Percentiles rank a stretch among this genome's conserved stretches.
These are phyloP conservation scores for Stephanodiscus minutulus DNA, from an alignment of 108 stramenopile genomes.

Conservation along the genomic window DNA sequence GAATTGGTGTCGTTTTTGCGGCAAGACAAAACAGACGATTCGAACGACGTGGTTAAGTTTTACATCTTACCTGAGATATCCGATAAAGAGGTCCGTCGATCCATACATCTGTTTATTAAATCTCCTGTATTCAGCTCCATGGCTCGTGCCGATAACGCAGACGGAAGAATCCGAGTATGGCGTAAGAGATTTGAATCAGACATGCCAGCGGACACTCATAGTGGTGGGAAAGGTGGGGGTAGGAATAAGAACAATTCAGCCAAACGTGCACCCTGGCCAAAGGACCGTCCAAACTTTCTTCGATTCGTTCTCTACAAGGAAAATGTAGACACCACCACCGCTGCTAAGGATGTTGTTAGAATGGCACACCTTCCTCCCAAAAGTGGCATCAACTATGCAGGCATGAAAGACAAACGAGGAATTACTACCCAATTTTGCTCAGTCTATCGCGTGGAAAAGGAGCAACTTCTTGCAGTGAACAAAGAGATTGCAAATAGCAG, in stretches of 20 bases:
- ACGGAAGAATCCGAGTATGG: conserved; percentile 76
- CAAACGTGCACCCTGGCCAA: conserved; percentile 56
- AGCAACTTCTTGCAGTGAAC: conserved; percentile 66
- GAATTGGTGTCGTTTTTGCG: conserved; percentile 53
- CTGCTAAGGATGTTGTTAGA: conserved; percentile 65
- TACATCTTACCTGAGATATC: conserved; percentile 59
- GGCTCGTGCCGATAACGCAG: conserved; percentile 71
- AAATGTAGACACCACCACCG: conserved; percentile 85
- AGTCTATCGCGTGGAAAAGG: conserved; percentile 63
- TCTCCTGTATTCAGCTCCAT: conserved; percentile 35
- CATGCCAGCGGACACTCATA: conserved; percentile 71
- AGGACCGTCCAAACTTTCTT: conserved; percentile 75
- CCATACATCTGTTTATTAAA: conserved; percentile 68
- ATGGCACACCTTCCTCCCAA: conserved; percentile 54
- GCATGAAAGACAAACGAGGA: conserved; percentile 94
- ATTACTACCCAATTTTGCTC: conserved; percentile 90
- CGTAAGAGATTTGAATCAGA: conserved; percentile 65
- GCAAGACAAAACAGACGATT: conserved; percentile 16
- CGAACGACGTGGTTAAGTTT: conserved; percentile 43
- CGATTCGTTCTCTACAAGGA: conserved; percentile 89
- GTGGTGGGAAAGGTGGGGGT: conserved; percentile 20
- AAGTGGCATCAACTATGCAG: conserved; percentile 70
- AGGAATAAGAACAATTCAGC: conserved; percentile 38
- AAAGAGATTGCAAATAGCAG: conserved; percentile 17
- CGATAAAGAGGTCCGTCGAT: conserved; percentile 61